Percentiles rank a stretch among this genome's conserved stretches.
Evolutionary conservation across 176 grass and related monocot genomes (phyloP).

Genomic region (Musa acuminata): DNA sequence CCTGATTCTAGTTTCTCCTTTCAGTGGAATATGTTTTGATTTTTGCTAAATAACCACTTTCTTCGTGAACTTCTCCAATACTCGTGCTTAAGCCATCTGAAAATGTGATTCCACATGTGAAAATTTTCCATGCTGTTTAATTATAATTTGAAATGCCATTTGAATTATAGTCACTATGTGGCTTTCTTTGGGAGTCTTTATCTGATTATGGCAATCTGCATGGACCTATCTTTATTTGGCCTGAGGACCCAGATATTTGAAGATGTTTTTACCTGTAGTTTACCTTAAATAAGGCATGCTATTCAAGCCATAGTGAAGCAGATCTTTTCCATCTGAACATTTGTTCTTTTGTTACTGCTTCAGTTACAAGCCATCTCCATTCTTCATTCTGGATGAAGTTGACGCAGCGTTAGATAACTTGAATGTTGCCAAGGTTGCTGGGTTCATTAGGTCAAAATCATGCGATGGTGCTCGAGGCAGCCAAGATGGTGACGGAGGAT

Average conservation of each 20-base stretch:
- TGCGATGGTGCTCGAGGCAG: constrained; percentile 37
- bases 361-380: constrained; percentile 96
- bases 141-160: too few relatives aligned
- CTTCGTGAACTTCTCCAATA: too few relatives aligned
- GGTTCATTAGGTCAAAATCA: constrained; percentile 96
- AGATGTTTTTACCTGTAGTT: too few relatives aligned
- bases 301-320: neutral
- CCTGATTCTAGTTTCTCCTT: neutral
- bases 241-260: too few relatives aligned
- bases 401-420: constrained; percentile 98
- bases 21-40: neutral
- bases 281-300: neutral
- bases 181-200: too few relatives aligned
- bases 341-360: neutral
- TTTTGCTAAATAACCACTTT: neutral
- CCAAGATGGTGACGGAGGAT: constrained; percentile 46
- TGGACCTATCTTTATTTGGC: too few relatives aligned
- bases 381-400: constrained; percentile 99
- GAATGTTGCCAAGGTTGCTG: constrained; percentile 93
- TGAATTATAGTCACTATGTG: too few relatives aligned
- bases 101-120: too few relatives aligned
- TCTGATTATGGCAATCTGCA: too few relatives aligned
- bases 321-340: neutral
- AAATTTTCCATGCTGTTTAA: too few relatives aligned
- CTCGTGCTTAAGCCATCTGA: too few relatives aligned